Percentiles rank a stretch among this genome's conserved stretches.
Evolutionary conservation across 2,329 filamentous ascomycete species (phyloP).

Genomic region (Epichloe bromicola): DNA sequence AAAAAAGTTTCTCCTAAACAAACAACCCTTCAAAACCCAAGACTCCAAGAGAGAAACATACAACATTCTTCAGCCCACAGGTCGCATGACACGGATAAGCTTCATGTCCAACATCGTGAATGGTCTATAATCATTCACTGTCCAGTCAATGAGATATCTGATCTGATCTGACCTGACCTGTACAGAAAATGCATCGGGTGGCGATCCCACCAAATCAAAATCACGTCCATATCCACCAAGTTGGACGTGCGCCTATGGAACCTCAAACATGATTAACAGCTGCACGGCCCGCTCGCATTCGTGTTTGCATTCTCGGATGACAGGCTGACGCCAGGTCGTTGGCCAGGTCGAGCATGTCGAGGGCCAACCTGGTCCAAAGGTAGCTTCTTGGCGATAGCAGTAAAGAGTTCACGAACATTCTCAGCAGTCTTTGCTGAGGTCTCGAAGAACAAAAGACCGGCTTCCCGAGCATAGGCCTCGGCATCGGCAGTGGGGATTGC

Average conservation of each 20-base stretch:
- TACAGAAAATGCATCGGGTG: slow-evolving; percentile 12
- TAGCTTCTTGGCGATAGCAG: slow-evolving; percentile 93
- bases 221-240: slow-evolving; percentile 6
- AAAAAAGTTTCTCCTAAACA: slow-evolving; percentile 23
- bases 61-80: slow-evolving; percentile 16
- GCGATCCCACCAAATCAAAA: slow-evolving; percentile 8
- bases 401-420: slow-evolving; percentile 93
- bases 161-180: slow-evolving; percentile 10
- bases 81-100: slow-evolving; percentile 11
- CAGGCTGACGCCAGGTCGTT: slow-evolving; percentile 46
- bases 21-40: slow-evolving; percentile 23
- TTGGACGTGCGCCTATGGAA: background rate
- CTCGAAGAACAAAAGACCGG: slow-evolving; percentile 92
- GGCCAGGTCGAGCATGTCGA: slow-evolving; percentile 60
- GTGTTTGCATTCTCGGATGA: slow-evolving; percentile 44
- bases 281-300: slow-evolving; percentile 41
- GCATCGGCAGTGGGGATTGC: slow-evolving; percentile 82
- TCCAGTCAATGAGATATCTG: slow-evolving; percentile 1
- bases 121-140: slow-evolving; percentile 12
- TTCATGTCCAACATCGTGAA: slow-evolving; percentile 11
- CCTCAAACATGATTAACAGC: slow-evolving; percentile 29
- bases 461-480: slow-evolving; percentile 88
- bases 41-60: slow-evolving; percentile 27
- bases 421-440: slow-evolving; percentile 95
- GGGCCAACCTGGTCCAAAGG: slow-evolving; percentile 94